These are phyloP conservation scores for Cardamine chenopodiifolia DNA, from an alignment of 345 rosid species.

Conservation along the genomic window DNA sequence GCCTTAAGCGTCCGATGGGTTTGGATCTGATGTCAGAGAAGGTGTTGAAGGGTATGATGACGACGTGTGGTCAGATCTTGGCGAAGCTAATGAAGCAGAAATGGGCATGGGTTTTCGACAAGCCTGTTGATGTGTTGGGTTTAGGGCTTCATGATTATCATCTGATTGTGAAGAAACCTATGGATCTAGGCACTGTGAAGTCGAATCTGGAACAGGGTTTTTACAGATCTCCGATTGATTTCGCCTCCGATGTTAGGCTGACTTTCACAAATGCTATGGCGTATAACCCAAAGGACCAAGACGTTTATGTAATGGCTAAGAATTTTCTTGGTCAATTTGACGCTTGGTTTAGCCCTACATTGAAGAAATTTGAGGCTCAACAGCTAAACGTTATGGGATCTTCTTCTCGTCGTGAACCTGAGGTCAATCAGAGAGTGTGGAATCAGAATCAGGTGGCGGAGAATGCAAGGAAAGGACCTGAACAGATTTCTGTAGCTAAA, in stretches of 20 bases:
- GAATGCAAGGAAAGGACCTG: constrained; percentile 40
- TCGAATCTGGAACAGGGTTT: constrained; percentile 50
- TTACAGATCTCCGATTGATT: constrained; percentile 63
- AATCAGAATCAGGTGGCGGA: constrained; percentile 31
- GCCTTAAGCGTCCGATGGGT: constrained; percentile 20
- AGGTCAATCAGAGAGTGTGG: constrained; percentile 8
- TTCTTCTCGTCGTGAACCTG: constrained; percentile 33
- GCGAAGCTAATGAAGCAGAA: constrained; percentile 73
- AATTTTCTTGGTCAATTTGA: constrained; percentile 57
- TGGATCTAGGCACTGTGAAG: constrained; percentile 86
- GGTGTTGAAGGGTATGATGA: constrained; percentile 39
- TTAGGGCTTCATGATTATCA: constrained; percentile 68
- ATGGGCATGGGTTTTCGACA: constrained; percentile 58
- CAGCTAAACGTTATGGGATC: constrained; percentile 32
- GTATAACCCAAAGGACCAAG: constrained; percentile 78
- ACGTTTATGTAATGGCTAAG: constrained; percentile 60
- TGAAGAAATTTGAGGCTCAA: constrained; percentile 39
- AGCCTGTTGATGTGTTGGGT: constrained; percentile 69
- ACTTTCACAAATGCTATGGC: constrained; percentile 74
- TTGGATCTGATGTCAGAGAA: constrained; percentile 38
- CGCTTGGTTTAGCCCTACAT: constrained; percentile 46
- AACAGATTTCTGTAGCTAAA: constrained; percentile 42
- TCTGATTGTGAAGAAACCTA: constrained; percentile 63
- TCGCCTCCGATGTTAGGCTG: constrained; percentile 73
- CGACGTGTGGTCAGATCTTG: constrained; percentile 64